Evolutionary conservation across 1,284 basidiomycete genomes (phyloP).

Genomic region (Cystobasidium pallidum): DNA sequence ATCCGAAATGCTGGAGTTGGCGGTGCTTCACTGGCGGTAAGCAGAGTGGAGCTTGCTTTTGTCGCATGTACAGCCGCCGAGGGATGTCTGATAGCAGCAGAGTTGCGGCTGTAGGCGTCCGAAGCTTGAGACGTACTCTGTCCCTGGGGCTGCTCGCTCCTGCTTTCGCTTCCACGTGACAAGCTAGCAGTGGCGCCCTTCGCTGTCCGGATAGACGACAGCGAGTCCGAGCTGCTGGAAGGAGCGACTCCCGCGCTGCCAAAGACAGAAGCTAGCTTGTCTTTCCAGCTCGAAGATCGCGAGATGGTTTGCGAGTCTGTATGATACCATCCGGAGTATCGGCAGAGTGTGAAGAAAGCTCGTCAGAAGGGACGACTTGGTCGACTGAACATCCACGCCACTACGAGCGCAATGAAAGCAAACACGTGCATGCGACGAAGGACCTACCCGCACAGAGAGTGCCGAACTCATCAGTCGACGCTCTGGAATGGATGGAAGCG

Average conservation of each 20-base stretch:
- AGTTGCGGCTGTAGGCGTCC: not conserved
- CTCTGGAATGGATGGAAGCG: not conserved
- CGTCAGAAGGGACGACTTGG: constrained; percentile 17
- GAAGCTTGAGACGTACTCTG: not conserved
- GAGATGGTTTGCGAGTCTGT: constrained; percentile 19
- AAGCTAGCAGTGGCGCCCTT: not conserved
- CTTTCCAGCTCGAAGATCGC: constrained; percentile 40
- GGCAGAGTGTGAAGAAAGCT: not conserved
- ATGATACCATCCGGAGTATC: not conserved
- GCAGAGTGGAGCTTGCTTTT: too few species aligned
- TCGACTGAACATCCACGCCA: constrained; percentile 31
- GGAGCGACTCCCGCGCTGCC: constrained; percentile 1
- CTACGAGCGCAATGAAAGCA: not conserved
- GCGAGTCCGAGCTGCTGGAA: constrained; percentile 12
- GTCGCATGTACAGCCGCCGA: too few species aligned
- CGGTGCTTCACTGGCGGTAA: not conserved
- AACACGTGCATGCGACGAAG: too few species aligned
- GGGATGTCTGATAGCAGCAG: not conserved
- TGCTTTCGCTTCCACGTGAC: constrained; percentile 8
- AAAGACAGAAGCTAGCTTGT: constrained; percentile 33
- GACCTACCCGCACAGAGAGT: constrained; percentile 26
- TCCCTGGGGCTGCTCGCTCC: not conserved
- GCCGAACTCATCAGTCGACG: constrained; percentile 32
- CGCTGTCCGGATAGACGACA: constrained; percentile 8
- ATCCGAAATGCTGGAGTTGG: constrained; percentile 26